Evolutionary conservation across 352 stramenopile species (phyloP).

Genomic region (Thraustotheca clavata): DNA sequence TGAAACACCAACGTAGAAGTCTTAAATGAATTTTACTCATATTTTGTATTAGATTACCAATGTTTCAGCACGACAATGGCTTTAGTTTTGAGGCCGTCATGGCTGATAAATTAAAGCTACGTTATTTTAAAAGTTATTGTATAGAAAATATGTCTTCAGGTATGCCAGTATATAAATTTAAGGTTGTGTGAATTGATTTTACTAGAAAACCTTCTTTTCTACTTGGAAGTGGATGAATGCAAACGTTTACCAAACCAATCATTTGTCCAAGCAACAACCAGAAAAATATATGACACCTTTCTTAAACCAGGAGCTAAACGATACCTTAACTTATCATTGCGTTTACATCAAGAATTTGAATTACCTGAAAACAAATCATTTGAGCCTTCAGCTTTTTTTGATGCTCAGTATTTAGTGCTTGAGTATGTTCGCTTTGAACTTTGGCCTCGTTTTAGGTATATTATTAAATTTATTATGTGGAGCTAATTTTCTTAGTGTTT

Average conservation of each 20-base stretch:
- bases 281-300: constrained; percentile 75
- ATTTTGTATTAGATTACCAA: not conserved
- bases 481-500: constrained; percentile 7
- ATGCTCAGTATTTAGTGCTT: constrained; percentile 17
- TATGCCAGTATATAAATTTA: too few relatives aligned
- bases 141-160: constrained; percentile 48
- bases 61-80: not conserved
- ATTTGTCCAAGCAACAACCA: constrained; percentile 69
- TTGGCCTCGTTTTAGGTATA: constrained; percentile 7
- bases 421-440: constrained; percentile 17
- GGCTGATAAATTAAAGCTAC: constrained; percentile 61
- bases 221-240: constrained; percentile 77
- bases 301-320: constrained; percentile 27
- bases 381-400: constrained; percentile 1
- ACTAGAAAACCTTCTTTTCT: constrained; percentile 77
- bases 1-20: not conserved
- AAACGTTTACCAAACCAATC: constrained; percentile 73
- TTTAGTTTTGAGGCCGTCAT: constrained; percentile 40
- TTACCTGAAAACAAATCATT: not conserved
- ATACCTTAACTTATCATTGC: not conserved
- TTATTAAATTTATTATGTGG: not conserved
- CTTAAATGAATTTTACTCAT: not conserved
- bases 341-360: not conserved
- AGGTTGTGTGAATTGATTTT: too few relatives aligned
- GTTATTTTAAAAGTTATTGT: constrained; percentile 81